Base-by-base conservation (phyloP, 352 stramenopile genomes). In the Phytophthora pistaciae region DNA sequence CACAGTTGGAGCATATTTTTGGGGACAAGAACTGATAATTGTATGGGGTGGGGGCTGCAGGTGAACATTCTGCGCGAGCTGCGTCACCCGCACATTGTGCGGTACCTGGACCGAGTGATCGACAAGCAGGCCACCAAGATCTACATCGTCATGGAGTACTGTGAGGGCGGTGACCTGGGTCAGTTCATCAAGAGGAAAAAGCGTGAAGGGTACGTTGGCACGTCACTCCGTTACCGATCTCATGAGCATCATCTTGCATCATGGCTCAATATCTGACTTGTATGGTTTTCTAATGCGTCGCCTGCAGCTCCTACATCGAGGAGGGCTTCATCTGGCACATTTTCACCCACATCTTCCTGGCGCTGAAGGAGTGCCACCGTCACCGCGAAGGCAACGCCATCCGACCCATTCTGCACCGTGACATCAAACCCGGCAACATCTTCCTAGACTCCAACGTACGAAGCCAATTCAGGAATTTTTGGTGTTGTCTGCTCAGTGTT, bases 91-190 rank as follows among this genome's bases (percentile, higher is more conserved):
- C 94, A 97, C 72, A 97, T 98, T 36, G 94, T 98, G 54, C 90
- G 91, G 27, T 98, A 98, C 78, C 83, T 98, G 69, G 94, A 98
- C 78, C 89, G 94, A 53, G 92, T 98, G 60, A 97, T 98, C 62
- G 94, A 98, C 77, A 97, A 97, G 72, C 81, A 92, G 58, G 87
- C 82, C 13, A 97, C 91, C 54, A 96, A 96, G 78, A 94, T 98
- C 66, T 98, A 98, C 82, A 98, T 98, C 57, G 87, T 98, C 64
- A 98, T 98, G 94, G 94, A 98, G 72, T 98, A 92, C 78, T 98
- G 94, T 71, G 89, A 97, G 60, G 92, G 92, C 38, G 92, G 92
- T 53, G 92, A 98, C 61, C 71, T 98, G 33, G 92, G 91, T 44
- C 87, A 95, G 74, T 94, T 95, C 77, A 96, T 97, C 75, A 96